Percentiles rank a stretch among this genome's conserved stretches.
Evolutionary conservation across 768 basidiomycete genomes (phyloP).

Genomic region (Pleurotus tuber-regium): DNA sequence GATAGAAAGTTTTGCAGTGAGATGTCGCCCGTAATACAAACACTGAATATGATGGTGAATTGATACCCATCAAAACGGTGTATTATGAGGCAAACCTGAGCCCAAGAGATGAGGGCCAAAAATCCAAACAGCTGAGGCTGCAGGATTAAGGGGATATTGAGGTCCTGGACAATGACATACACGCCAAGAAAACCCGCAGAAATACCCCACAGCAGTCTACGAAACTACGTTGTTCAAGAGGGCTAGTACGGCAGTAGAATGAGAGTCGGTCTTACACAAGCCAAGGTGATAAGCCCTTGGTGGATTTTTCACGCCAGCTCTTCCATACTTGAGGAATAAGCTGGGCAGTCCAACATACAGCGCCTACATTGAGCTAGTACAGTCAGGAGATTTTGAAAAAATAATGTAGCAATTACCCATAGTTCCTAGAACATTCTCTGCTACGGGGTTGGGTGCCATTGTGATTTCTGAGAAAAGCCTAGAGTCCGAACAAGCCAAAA

Average conservation of each 20-base stretch:
- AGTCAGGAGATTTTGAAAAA: neutral
- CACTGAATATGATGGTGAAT: constrained; percentile 43
- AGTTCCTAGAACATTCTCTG: constrained; percentile 70
- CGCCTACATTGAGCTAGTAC: constrained; percentile 36
- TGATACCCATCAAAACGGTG: neutral
- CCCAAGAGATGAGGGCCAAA: constrained; percentile 60
- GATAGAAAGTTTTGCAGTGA: constrained; percentile 32
- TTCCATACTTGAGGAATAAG: constrained; percentile 75
- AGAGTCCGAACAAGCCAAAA: too few species aligned
- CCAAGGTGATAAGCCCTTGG: constrained; percentile 63
- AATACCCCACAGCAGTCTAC: constrained; percentile 60
- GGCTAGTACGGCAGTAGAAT: neutral
- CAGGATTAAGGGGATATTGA: constrained; percentile 72
- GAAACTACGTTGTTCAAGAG: neutral
- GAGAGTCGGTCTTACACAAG: constrained; percentile 48
- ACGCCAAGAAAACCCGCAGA: constrained; percentile 62
- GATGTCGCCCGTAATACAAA: constrained; percentile 56
- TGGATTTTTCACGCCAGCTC: constrained; percentile 63
- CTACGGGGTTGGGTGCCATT: constrained; percentile 39
- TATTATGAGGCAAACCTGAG: constrained; percentile 46
- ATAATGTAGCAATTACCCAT: constrained; percentile 42
- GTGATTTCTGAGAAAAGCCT: too few species aligned
- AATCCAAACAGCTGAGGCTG: constrained; percentile 66
- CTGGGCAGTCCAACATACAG: constrained; percentile 65
- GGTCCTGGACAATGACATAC: constrained; percentile 59